Evolutionary conservation across 2,329 filamentous ascomycete species (phyloP).

Genomic region (Lomentospora prolificans): DNA sequence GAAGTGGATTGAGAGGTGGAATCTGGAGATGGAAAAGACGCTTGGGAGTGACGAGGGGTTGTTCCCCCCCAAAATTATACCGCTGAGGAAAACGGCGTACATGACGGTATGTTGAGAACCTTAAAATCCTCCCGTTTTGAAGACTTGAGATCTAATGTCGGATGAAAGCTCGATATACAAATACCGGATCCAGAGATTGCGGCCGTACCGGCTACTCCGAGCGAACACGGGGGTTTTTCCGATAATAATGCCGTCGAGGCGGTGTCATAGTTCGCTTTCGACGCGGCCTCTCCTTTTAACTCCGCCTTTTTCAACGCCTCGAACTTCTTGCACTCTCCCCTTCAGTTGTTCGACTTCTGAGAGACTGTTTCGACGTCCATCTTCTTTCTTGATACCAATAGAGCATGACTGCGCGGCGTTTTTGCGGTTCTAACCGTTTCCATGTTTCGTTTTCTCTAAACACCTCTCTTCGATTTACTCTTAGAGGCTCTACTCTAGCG

Average conservation of each 20-base stretch:
- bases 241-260: not conserved
- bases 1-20: slow-evolving; percentile 79
- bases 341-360: not conserved
- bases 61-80: slow-evolving; percentile 60
- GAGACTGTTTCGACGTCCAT: not conserved
- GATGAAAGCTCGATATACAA: slow-evolving; percentile 61
- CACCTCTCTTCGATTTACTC: not conserved
- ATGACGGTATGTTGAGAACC: slow-evolving; percentile 73
- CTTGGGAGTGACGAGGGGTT: slow-evolving; percentile 38
- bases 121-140: no score
- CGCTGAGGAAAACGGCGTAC: slow-evolving; percentile 75
- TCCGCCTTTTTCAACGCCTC: not conserved
- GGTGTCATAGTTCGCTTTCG: not conserved
- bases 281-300: not conserved
- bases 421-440: not conserved
- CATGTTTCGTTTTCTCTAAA: not conserved
- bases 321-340: not conserved
- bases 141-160: no score
- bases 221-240: slow-evolving; percentile 12
- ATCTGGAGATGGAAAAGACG: slow-evolving; percentile 55
- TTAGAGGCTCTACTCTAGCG: no score
- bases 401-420: slow-evolving; percentile 3
- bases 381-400: slow-evolving; percentile 3
- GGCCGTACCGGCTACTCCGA: slow-evolving; percentile 36
- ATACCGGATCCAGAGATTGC: slow-evolving; percentile 69